Conservation (phyloP, 2,329 filamentous ascomycete species). For the Cytospora schulzeri region DNA sequence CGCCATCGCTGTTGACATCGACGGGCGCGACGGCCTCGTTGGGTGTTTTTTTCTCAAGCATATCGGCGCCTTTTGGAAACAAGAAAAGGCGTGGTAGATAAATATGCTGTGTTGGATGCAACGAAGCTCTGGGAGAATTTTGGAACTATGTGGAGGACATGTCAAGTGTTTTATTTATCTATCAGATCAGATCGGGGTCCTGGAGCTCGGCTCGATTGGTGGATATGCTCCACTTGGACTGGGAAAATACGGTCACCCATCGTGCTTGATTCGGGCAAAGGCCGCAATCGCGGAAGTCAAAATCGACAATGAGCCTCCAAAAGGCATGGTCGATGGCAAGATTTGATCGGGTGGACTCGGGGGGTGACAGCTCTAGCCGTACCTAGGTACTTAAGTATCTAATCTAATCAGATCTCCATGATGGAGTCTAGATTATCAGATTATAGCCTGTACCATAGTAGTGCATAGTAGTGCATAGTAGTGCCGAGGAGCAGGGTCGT, state of each 20-base stretch:
- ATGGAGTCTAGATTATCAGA: neutral
- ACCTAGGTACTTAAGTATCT: too few relatives aligned
- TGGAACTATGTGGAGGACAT: neutral
- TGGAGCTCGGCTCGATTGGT: neutral
- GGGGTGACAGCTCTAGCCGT: neutral
- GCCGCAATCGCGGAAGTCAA: neutral
- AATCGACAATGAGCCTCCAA: neutral
- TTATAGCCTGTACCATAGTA: too few relatives aligned
- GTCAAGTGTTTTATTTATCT: neutral
- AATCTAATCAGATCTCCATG: conserved; percentile 19
- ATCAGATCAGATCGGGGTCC: neutral
- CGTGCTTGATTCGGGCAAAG: neutral
- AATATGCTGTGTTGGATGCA: neutral
- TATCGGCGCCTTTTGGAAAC: neutral
- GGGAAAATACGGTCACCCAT: neutral
- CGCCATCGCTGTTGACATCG: conserved; percentile 6
- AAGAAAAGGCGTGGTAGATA: neutral
- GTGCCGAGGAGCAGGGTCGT: neutral
- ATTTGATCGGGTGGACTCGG: neutral
- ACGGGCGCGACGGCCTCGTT: conserved; percentile 1
- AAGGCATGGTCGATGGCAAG: neutral
- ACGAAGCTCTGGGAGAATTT: neutral
- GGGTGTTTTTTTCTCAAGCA: conserved; percentile 12
- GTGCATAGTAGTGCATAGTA: too few relatives aligned
- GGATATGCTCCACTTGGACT: neutral